A percentile compares a stretch with the other conserved stretches of the same genome.
phyloP scores from a whole-genome alignment of 1,284 basidiomycete species.

The Puccinia triticina region DNA sequence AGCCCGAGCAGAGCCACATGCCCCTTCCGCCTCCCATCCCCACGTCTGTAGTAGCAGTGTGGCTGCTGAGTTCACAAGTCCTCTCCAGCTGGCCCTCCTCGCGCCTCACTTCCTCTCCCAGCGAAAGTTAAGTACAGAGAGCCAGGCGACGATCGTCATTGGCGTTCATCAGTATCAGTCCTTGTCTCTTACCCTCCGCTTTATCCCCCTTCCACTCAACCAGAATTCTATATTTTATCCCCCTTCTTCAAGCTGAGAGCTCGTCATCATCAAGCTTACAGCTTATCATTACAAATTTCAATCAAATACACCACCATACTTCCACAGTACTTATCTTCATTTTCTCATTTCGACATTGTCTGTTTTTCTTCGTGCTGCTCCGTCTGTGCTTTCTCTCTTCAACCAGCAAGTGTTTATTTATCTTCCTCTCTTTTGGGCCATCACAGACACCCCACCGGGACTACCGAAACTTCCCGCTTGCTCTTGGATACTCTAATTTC shows the following conservation, averaged over 20 bases:
- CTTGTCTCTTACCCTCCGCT: background rate
- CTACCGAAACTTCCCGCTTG: constrained; percentile 12
- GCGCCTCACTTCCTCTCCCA: constrained; percentile 1
- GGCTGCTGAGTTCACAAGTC: too few species aligned
- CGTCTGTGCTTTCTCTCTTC: constrained; percentile 7
- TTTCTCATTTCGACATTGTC: background rate
- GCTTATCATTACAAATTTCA: constrained; percentile 5
- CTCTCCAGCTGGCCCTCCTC: too few species aligned
- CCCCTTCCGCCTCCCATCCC: too few species aligned
- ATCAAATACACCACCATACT: background rate
- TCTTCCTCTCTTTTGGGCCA: background rate
- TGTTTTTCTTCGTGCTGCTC: constrained; percentile 1
- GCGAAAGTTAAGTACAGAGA: background rate
- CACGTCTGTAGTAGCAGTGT: too few species aligned
- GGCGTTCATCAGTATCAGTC: constrained; percentile 17
- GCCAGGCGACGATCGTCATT: constrained; percentile 6
- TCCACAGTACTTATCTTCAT: background rate
- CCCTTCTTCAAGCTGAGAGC: constrained; percentile 8
- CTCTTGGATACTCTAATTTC: constrained; percentile 13
- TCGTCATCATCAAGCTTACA: constrained; percentile 25
- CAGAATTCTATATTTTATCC: background rate
- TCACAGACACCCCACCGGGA: background rate
- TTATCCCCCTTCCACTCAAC: background rate
- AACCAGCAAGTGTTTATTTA: background rate
- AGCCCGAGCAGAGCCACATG: too few species aligned